A percentile compares a stretch with the other conserved stretches of the same genome.
These are phyloP conservation scores for Hemileccinum rubropunctum DNA, from an alignment of 768 basidiomycete species.

Conservation along the genomic window DNA sequence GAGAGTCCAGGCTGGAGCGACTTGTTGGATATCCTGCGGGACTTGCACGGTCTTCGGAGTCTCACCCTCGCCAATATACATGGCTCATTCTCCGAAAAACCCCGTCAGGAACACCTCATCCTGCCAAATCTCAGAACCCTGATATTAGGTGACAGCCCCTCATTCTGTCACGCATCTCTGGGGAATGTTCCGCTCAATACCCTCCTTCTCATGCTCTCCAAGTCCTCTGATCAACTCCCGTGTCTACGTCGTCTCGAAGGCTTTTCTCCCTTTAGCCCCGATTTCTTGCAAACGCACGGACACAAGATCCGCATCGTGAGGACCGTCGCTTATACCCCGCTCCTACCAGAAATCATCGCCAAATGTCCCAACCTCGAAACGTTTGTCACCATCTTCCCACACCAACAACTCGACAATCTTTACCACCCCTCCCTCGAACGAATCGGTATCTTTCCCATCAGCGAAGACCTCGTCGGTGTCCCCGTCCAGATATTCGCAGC, in stretches of 20 bases:
- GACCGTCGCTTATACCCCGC: constrained; percentile 33
- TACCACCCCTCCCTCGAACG: constrained; percentile 39
- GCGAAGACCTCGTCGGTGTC: constrained; percentile 36
- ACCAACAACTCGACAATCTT: constrained; percentile 32
- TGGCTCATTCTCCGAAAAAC: constrained; percentile 26
- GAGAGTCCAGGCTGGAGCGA: constrained; percentile 43
- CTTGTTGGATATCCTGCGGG: constrained; percentile 35
- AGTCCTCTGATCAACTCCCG: constrained; percentile 36
- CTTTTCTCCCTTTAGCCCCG: constrained; percentile 39
- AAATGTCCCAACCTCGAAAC: constrained; percentile 41
- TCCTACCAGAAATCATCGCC: constrained; percentile 37
- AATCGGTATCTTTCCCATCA: constrained; percentile 45
- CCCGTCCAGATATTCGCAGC: constrained; percentile 36
- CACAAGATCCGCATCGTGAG: constrained; percentile 40
- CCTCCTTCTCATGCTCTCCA: constrained; percentile 37
- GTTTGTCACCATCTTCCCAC: constrained; percentile 39
- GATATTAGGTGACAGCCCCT: constrained; percentile 36
- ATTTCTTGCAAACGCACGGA: constrained; percentile 42
- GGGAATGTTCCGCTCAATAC: constrained; percentile 39
- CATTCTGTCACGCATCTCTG: constrained; percentile 33
- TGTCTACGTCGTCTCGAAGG: constrained; percentile 42
- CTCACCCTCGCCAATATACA: constrained; percentile 42
- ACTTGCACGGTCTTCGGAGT: constrained; percentile 35
- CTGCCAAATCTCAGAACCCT: constrained; percentile 41
- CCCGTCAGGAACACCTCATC: constrained; percentile 22